phyloP scores from a whole-genome alignment of 176 grass and related monocot genomes.

The Oryza longistaminata region DNA sequence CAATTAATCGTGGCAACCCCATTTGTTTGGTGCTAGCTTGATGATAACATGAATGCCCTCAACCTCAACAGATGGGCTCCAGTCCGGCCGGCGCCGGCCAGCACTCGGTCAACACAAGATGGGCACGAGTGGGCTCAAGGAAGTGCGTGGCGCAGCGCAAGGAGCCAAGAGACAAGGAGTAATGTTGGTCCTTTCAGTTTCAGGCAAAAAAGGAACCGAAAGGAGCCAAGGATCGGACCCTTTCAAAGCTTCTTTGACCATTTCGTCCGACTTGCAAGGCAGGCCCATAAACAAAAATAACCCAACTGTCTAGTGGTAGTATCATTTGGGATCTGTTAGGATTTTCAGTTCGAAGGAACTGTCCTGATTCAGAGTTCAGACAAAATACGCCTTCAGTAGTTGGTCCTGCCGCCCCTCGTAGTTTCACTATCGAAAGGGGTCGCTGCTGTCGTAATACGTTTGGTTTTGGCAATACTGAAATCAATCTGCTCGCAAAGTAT shows the following conservation, averaged over 20 bases:
- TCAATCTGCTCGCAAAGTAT: background rate
- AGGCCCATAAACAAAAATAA: no score
- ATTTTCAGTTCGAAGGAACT: background rate
- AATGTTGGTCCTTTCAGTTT: background rate
- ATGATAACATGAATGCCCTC: background rate
- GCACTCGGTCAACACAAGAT: background rate
- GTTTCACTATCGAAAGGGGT: background rate
- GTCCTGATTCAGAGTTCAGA: background rate
- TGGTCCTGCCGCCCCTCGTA: background rate
- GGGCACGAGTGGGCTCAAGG: background rate
- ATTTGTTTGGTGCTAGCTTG: background rate
- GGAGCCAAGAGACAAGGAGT: background rate
- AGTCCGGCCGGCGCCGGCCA: background rate
- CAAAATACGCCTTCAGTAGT: no score
- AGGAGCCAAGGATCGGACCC: background rate
- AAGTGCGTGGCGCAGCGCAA: background rate
- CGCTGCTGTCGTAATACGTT: no score
- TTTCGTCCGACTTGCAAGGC: no score
- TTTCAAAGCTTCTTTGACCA: background rate
- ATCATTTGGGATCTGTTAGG: background rate
- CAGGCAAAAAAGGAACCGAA: background rate
- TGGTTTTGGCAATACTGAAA: background rate
- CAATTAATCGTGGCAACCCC: background rate
- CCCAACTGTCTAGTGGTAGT: no score
- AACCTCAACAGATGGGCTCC: background rate